Conservation (phyloP, 2,329 filamentous ascomycete species). For the Aspergillus quadricinctus region DNA sequence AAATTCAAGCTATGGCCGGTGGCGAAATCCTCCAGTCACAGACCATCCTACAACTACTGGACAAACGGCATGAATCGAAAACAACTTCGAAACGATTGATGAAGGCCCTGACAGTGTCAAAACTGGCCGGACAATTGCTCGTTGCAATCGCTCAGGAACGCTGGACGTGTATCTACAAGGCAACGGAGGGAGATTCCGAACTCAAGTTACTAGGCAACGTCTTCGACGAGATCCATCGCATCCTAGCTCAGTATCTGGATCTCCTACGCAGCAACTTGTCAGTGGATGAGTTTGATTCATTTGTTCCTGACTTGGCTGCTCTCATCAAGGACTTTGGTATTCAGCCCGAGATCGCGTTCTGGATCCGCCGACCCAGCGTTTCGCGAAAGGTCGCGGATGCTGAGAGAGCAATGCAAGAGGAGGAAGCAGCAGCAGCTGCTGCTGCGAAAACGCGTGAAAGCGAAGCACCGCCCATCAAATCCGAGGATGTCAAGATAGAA, state of each 20-base stretch:
- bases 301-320: slow-evolving; percentile 69
- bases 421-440: slow-evolving; percentile 13
- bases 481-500: slow-evolving; percentile 33
- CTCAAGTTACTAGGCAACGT: slow-evolving; percentile 86
- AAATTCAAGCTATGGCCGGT: slow-evolving; percentile 83
- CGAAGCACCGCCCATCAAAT: slow-evolving; percentile 23
- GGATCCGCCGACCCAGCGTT: slow-evolving; percentile 73
- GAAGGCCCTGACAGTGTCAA: slow-evolving; percentile 70
- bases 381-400: slow-evolving; percentile 55
- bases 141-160: slow-evolving; percentile 87
- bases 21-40: slow-evolving; percentile 74
- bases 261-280: slow-evolving; percentile 76
- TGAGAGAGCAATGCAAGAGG: slow-evolving; percentile 32
- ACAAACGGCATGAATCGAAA: slow-evolving; percentile 72
- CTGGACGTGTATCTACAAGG: slow-evolving; percentile 75
- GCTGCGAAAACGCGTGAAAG: slow-evolving; percentile 20
- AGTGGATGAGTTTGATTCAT: slow-evolving; percentile 68
- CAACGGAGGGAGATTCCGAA: slow-evolving; percentile 63
- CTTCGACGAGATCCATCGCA: slow-evolving; percentile 82
- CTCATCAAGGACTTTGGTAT: slow-evolving; percentile 76
- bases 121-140: slow-evolving; percentile 76
- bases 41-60: slow-evolving; percentile 73
- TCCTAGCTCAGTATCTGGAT: slow-evolving; percentile 83
- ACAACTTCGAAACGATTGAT: slow-evolving; percentile 76
- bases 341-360: slow-evolving; percentile 75